phyloP scores from a whole-genome alignment of 768 basidiomycete genomes.

The Mycena indigotica region DNA sequence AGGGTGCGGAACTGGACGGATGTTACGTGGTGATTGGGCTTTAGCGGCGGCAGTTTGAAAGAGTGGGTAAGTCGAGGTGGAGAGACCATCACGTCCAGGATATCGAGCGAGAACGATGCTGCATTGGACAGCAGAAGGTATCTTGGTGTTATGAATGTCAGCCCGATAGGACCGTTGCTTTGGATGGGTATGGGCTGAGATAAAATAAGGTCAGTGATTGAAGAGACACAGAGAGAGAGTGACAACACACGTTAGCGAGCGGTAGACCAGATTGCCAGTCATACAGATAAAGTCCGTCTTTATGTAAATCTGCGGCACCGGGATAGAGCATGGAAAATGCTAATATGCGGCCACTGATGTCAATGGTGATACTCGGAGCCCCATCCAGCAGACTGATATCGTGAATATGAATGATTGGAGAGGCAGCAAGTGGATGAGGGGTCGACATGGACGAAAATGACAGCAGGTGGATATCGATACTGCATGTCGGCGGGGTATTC shows the following conservation, averaged over 20 bases:
- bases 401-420: neutral
- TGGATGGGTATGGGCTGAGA: neutral
- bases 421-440: neutral
- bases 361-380: neutral
- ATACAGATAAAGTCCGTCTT: neutral
- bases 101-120: neutral
- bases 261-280: neutral
- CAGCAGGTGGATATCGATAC: neutral
- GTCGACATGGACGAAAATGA: neutral
- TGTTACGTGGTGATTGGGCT: neutral
- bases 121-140: neutral
- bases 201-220: neutral
- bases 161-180: neutral
- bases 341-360: neutral
- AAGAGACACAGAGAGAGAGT: neutral
- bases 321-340: neutral
- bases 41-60: neutral
- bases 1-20: conserved; percentile 1
- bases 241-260: neutral
- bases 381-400: neutral
- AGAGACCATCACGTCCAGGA: neutral
- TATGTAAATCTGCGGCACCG: neutral
- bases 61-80: neutral
- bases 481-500: neutral
- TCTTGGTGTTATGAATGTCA: neutral